These are phyloP conservation scores for Marchantia paleacea DNA, from an alignment of 225 moss, liverwort and hornwort species.

Conservation along the genomic window DNA sequence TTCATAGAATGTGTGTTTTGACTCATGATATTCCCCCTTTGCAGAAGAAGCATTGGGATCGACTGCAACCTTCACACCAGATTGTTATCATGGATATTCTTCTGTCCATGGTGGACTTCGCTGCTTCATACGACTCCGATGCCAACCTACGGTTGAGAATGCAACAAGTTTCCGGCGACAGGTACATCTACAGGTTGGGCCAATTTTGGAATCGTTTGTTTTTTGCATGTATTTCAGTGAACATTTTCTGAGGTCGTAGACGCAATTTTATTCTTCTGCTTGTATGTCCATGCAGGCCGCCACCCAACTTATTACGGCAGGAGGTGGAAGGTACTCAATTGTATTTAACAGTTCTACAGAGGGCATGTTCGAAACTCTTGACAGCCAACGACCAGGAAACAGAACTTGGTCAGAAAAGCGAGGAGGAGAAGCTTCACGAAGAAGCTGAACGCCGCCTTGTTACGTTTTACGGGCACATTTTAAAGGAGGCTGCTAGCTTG, in stretches of 20 bases:
- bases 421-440: slow-evolving; percentile 65
- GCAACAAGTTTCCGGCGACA: slow-evolving; percentile 83
- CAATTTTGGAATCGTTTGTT: background rate
- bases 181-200: slow-evolving; percentile 26
- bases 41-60: slow-evolving; percentile 93
- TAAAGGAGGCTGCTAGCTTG: slow-evolving; percentile 79
- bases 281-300: slow-evolving; percentile 52
- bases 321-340: slow-evolving; percentile 87
- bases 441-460: slow-evolving; percentile 90
- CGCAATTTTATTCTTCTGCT: background rate
- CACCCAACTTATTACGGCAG: slow-evolving; percentile 88
- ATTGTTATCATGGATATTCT: slow-evolving; percentile 92
- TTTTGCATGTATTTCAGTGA: background rate
- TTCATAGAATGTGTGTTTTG: background rate
- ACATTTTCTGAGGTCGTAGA: background rate
- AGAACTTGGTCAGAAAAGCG: slow-evolving; percentile 48
- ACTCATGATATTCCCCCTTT: background rate
- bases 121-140: slow-evolving; percentile 86
- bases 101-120: slow-evolving; percentile 92
- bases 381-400: slow-evolving; percentile 32
- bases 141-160: slow-evolving; percentile 71
- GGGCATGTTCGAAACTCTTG: slow-evolving; percentile 35
- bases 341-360: slow-evolving; percentile 81
- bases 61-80: slow-evolving; percentile 74
- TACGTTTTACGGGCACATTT: slow-evolving; percentile 80